Conservation (phyloP, 768 basidiomycete genomes). For the Hericium coralloides region DNA sequence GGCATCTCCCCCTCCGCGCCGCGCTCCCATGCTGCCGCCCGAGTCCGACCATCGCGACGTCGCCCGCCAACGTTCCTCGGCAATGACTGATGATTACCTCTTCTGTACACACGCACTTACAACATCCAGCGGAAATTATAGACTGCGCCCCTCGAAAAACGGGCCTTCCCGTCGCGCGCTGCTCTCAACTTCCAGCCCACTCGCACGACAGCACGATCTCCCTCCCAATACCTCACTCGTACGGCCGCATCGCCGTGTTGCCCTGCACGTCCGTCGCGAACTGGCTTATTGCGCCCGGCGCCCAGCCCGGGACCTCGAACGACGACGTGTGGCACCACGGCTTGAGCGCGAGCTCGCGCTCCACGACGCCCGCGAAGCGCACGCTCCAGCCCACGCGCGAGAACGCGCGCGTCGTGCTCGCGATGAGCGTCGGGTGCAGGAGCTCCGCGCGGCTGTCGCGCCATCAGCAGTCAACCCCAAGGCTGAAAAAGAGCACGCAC, state of each 20-base stretch:
- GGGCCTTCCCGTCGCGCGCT: no score
- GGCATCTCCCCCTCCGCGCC: no score
- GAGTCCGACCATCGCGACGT: no score
- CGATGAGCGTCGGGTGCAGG: conserved; percentile 31
- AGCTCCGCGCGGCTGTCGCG: conserved; percentile 32
- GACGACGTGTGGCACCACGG: conserved; percentile 43
- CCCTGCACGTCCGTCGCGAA: conserved; percentile 39
- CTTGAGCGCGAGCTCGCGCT: conserved; percentile 35
- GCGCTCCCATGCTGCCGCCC: no score
- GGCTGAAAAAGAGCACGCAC: conserved; percentile 18
- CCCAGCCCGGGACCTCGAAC: conserved; percentile 39
- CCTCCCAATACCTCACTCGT: conserved; percentile 22
- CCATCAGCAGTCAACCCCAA: not conserved
- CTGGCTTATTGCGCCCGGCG: conserved; percentile 32
- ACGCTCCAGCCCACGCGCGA: conserved; percentile 39
- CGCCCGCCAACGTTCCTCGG: no score
- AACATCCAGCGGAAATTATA: no score
- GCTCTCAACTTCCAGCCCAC: no score
- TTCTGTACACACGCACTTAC: no score
- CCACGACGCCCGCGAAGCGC: conserved; percentile 33
- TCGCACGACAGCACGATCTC: not conserved
- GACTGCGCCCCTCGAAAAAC: no score
- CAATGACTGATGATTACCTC: no score
- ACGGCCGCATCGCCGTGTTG: conserved; percentile 33
- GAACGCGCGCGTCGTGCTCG: conserved; percentile 30